Percentiles rank a stretch among this genome's conserved stretches.
phyloP scores from a whole-genome alignment of 148 eudicot genomes.

The Vaccinium darrowii region DNA sequence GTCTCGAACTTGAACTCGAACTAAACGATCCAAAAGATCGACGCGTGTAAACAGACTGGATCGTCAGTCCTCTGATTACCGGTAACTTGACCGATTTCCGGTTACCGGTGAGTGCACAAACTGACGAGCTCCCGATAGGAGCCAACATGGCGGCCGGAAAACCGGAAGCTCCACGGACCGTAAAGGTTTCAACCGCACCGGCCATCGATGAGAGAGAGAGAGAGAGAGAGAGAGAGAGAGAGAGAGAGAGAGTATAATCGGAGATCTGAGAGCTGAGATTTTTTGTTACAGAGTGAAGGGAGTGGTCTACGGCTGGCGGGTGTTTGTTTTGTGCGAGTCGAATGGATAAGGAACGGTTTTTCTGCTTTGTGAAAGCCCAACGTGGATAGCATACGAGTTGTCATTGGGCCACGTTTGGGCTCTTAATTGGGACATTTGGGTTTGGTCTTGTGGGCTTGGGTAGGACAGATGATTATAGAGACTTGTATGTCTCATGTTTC shows the following conservation, averaged over 20 bases:
- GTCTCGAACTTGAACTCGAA: constrained; percentile 20
- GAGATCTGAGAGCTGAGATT: constrained; percentile 11
- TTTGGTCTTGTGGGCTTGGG: background rate
- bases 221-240: constrained; percentile 1
- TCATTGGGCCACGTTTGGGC: background rate
- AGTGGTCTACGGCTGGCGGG: constrained; percentile 10
- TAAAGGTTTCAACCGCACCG: constrained; percentile 50
- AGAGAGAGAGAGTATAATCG: background rate
- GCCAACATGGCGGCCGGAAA: constrained; percentile 31
- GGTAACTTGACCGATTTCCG: constrained; percentile 33
- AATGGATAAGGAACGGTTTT: background rate
- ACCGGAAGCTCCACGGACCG: constrained; percentile 50
- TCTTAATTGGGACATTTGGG: background rate
- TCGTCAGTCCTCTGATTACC: constrained; percentile 43
- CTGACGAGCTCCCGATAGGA: constrained; percentile 32
- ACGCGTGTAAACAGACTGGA: background rate
- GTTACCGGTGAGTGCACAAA: constrained; percentile 25
- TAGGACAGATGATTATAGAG: background rate
- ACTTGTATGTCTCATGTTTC: too few relatives aligned
- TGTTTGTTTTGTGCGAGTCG: background rate
- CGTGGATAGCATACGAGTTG: background rate
- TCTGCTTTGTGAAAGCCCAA: background rate
- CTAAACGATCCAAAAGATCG: constrained; percentile 25
- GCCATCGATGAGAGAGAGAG: constrained; percentile 42
- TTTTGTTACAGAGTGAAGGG: constrained; percentile 4